Conservation (phyloP, 805 yeast genomes). For the Saturnispora silvae region DNA sequence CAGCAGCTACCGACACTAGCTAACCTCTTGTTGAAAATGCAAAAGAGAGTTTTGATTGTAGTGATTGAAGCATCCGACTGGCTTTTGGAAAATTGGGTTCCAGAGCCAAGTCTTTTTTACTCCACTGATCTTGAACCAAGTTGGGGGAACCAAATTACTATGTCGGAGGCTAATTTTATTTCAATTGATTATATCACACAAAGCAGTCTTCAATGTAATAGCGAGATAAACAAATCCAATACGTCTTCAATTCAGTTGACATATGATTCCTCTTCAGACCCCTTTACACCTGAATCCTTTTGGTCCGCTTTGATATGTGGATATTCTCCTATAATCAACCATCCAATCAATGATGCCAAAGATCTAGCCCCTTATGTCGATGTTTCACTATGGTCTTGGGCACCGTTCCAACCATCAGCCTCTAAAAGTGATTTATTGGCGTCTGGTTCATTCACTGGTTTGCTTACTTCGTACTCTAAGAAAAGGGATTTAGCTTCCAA, state of each 20-base stretch:
- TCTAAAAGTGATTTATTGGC: slow-evolving; percentile 7
- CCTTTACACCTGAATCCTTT: slow-evolving; percentile 32
- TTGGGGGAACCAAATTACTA: not conserved
- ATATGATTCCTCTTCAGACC: slow-evolving; percentile 27
- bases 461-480: not conserved
- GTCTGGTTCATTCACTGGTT: not conserved
- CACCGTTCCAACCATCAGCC: slow-evolving; percentile 37
- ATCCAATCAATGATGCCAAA: slow-evolving; percentile 19
- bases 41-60: slow-evolving; percentile 29
- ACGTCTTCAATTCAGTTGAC: slow-evolving; percentile 16
- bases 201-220: not conserved
- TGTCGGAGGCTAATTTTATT: not conserved
- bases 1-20: slow-evolving; percentile 6
- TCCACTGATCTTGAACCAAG: not conserved
- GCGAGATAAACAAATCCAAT: not conserved
- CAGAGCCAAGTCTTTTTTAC: slow-evolving; percentile 7
- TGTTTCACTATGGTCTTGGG: slow-evolving; percentile 68
- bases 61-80: slow-evolving; percentile 20
- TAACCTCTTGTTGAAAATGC: slow-evolving; percentile 26
- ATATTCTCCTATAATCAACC: slow-evolving; percentile 51
- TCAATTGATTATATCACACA: not conserved
- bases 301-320: slow-evolving; percentile 43
- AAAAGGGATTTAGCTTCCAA: not conserved
- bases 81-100: slow-evolving; percentile 10
- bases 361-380: slow-evolving; percentile 26